These are phyloP conservation scores for Mycena amicta DNA, from an alignment of 768 basidiomycete genomes.

Conservation along the genomic window DNA sequence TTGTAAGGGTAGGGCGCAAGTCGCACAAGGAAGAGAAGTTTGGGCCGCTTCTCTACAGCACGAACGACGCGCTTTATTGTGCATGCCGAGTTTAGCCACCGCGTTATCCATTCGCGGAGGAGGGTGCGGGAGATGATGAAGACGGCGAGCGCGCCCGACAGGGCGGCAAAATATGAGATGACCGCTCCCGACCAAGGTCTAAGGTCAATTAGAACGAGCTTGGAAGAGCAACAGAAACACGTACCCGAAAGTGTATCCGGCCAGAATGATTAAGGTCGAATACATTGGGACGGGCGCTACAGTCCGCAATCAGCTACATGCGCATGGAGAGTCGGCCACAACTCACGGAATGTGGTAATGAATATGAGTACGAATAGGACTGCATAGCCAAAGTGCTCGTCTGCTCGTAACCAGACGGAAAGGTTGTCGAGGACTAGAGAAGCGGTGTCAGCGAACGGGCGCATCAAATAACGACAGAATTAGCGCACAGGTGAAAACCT, in stretches of 20 bases:
- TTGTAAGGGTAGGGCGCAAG: constrained; percentile 93
- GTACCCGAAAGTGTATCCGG: constrained; percentile 80
- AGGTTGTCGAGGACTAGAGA: constrained; percentile 76
- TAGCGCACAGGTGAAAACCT: constrained; percentile 78
- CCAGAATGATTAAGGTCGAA: constrained; percentile 89
- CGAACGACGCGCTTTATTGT: constrained; percentile 80
- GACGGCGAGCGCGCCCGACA: constrained; percentile 81
- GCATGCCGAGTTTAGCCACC: constrained; percentile 69
- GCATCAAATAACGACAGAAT: constrained; percentile 6
- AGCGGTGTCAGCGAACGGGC: constrained; percentile 15
- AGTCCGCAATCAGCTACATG: constrained; percentile 7
- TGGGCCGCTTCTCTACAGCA: constrained; percentile 86
- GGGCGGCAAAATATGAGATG: constrained; percentile 85
- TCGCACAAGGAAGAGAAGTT: constrained; percentile 88
- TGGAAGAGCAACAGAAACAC: neutral
- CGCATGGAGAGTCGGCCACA: neutral
- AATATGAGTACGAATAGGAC: constrained; percentile 84
- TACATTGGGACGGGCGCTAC: constrained; percentile 89
- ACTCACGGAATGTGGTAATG: constrained; percentile 84
- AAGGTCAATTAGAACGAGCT: neutral
- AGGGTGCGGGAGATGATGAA: constrained; percentile 79
- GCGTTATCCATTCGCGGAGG: constrained; percentile 69
- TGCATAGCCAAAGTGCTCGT: constrained; percentile 73
- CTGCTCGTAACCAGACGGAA: constrained; percentile 73
- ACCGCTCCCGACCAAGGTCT: constrained; percentile 79